Evolutionary conservation across 2,329 filamentous ascomycete species (phyloP), one percentile per base, ranked within the genome.

Genomic region (Penicillium sp.): DNA sequence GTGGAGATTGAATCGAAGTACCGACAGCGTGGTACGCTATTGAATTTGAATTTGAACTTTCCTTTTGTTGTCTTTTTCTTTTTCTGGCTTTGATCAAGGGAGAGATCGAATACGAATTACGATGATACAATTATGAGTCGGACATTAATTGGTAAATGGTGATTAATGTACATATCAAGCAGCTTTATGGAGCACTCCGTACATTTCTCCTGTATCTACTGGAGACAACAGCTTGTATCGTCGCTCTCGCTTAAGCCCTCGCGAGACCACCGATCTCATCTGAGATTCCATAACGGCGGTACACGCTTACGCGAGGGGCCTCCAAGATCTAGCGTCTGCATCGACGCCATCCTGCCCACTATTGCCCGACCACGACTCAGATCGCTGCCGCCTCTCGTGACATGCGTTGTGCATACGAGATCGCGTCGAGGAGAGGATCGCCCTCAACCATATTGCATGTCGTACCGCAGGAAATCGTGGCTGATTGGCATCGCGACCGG

Each of bases 351-450:
- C n/a, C 19, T 19, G n/a, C 14, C 23, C 28, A 45, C 42, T 21
- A 45, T 45, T 31, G 24, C 18, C 28, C 16, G n/a, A 10, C 42
- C 31, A 29, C 16, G 9, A 16, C 26, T 42, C 21, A 33, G 44
- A 47, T 24, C 45, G 26, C 29, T 23, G 48, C 43, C 37, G 36
- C 33, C 16, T 34, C 48, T 31, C 48, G 53, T 60, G 55, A 52
- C 52, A 52, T 56, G 58, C 52, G 43, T 57, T 31, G 26, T 57
- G 57, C 57, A 57, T 51, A 44, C 24, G 21, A 36, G 43, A 40
- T 14, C 43, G 13, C 36, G 23, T 39, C 23, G 23, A 11, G 14
- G 9, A 31, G 14, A 23, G 11, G 6, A 16, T 24, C 37, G 3
- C n/a, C 18, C 23, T 45, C 18, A 19, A 31, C 24, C 18, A 10